phyloP scores from a whole-genome alignment of 768 basidiomycete species.

The Hygrophoropsis aurantiaca region DNA sequence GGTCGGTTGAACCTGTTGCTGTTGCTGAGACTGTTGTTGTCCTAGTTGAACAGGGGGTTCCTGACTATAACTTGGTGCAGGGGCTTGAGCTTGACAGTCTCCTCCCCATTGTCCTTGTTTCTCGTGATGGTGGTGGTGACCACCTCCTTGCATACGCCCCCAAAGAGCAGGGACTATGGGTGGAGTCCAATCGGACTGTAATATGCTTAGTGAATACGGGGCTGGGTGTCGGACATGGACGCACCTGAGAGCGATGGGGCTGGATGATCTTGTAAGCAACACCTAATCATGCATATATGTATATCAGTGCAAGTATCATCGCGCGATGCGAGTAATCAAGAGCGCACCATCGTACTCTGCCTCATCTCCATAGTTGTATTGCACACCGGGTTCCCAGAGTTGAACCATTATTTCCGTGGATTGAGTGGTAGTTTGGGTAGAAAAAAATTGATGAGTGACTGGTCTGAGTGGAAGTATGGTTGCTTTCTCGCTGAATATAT shows the following conservation, averaged over 20 bases:
- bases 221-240: constrained; percentile 1
- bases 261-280: constrained; percentile 69
- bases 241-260: constrained; percentile 66
- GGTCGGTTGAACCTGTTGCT: constrained; percentile 26
- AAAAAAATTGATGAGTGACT: background rate
- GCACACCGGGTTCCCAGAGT: constrained; percentile 62
- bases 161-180: constrained; percentile 62
- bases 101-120: constrained; percentile 14
- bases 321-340: background rate
- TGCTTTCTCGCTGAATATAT: too few species aligned
- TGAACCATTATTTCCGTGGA: constrained; percentile 34
- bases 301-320: constrained; percentile 8
- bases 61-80: constrained; percentile 12
- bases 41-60: constrained; percentile 26
- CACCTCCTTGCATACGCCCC: constrained; percentile 48
- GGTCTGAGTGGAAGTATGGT: background rate
- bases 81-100: constrained; percentile 12
- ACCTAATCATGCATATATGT: constrained; percentile 29
- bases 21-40: constrained; percentile 25
- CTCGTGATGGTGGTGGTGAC: constrained; percentile 16
- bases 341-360: constrained; percentile 56
- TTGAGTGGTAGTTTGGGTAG: constrained; percentile 1
- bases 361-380: constrained; percentile 53
- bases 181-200: constrained; percentile 70
- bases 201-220: constrained; percentile 6